Percentiles rank a stretch among this genome's conserved stretches.
phyloP scores from a whole-genome alignment of 2,329 filamentous ascomycete species.

The Verticillium nubilum region DNA sequence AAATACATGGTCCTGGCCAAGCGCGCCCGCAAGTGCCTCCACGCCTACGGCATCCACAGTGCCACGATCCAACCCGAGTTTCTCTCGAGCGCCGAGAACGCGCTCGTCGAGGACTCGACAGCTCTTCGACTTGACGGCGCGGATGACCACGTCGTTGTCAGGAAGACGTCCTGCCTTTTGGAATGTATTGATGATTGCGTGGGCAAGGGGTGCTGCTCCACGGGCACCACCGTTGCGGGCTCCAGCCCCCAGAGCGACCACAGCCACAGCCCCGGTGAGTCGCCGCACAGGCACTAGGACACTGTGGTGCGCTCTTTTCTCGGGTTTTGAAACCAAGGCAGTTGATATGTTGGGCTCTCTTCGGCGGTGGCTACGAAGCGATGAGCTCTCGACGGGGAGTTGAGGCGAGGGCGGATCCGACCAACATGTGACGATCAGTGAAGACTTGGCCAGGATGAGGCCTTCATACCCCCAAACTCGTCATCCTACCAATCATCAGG shows the following conservation, averaged over 20 bases:
- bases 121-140: slow-evolving; percentile 29
- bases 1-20: slow-evolving; percentile 89
- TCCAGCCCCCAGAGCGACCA: slow-evolving; percentile 23
- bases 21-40: slow-evolving; percentile 79
- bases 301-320: background rate
- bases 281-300: slow-evolving; percentile 26
- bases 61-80: slow-evolving; percentile 97
- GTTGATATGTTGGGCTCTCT: background rate
- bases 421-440: background rate
- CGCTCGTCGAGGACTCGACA: slow-evolving; percentile 22
- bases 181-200: slow-evolving; percentile 46
- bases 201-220: slow-evolving; percentile 38
- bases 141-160: slow-evolving; percentile 16
- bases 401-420: too few relatives aligned
- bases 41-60: slow-evolving; percentile 93
- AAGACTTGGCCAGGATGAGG: background rate
- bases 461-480: background rate
- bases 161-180: slow-evolving; percentile 37
- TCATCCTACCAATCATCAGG: too few relatives aligned
- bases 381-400: background rate
- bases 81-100: slow-evolving; percentile 20
- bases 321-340: background rate
- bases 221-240: slow-evolving; percentile 22
- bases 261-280: slow-evolving; percentile 18
- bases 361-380: background rate